phyloP scores from a whole-genome alignment of 2,329 filamentous ascomycete species.

The Macroventuria anomochaeta region DNA sequence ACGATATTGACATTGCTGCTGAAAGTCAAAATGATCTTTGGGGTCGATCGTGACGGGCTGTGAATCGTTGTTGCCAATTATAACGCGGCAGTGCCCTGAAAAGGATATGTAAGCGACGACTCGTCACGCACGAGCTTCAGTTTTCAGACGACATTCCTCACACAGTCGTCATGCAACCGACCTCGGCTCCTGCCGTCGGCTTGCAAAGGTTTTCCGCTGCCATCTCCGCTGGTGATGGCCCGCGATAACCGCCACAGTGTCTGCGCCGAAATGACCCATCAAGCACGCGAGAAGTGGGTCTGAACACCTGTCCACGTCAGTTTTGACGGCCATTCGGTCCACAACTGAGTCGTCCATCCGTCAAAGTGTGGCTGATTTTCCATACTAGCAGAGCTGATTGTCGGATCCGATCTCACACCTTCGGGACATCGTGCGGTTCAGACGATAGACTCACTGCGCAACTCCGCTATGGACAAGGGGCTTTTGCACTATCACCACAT shows the following conservation, averaged over 20 bases:
- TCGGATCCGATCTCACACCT: constrained; percentile 37
- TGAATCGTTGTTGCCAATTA: constrained; percentile 11
- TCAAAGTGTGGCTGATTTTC: constrained; percentile 37
- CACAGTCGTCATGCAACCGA: constrained; percentile 8
- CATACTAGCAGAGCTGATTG: constrained; percentile 19
- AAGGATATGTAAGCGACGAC: constrained; percentile 11
- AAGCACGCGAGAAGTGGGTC: constrained; percentile 23
- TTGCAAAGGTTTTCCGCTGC: constrained; percentile 9
- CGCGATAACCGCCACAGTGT: constrained; percentile 18
- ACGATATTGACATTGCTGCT: not conserved
- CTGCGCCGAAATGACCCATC: constrained; percentile 8
- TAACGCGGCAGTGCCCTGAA: constrained; percentile 10
- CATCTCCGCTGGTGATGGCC: not conserved
- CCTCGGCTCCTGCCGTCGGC: constrained; percentile 15
- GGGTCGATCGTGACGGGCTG: not conserved
- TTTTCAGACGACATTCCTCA: constrained; percentile 3
- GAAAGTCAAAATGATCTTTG: not conserved
- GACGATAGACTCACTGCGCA: constrained; percentile 28
- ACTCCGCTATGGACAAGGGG: constrained; percentile 20
- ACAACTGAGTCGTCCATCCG: constrained; percentile 28
- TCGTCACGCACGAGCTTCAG: constrained; percentile 6
- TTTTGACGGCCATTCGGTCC: constrained; percentile 22
- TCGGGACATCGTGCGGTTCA: constrained; percentile 25
- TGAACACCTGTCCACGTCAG: constrained; percentile 33
- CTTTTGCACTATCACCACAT: constrained; percentile 20